These are phyloP conservation scores for Meira nashicola DNA, from an alignment of 1,284 basidiomycete species.

Conservation along the genomic window DNA sequence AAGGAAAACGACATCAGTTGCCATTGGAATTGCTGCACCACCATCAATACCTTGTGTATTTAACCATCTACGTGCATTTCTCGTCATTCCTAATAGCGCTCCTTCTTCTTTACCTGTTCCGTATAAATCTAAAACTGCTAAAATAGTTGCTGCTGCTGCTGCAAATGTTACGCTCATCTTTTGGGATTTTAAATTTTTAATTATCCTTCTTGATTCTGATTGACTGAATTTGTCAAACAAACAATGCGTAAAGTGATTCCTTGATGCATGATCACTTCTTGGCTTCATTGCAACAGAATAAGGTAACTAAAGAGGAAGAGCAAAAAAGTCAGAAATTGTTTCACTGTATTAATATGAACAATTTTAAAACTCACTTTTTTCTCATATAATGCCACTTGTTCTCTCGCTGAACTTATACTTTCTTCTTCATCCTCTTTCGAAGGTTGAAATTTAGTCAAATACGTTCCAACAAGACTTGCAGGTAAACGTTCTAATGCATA, in stretches of 20 bases:
- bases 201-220: background rate
- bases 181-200: background rate
- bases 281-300: background rate
- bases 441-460: background rate
- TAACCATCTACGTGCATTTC: slow-evolving; percentile 25
- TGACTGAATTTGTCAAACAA: background rate
- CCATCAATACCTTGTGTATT: slow-evolving; percentile 2
- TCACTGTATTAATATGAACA: no score
- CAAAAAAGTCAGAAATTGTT: no score
- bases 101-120: slow-evolving; percentile 17
- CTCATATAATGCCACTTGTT: background rate
- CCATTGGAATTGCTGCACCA: slow-evolving; percentile 16
- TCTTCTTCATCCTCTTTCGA: background rate
- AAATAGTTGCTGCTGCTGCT: background rate
- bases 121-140: slow-evolving; percentile 8
- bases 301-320: background rate
- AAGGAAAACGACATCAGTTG: slow-evolving; percentile 25
- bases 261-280: background rate
- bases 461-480: background rate
- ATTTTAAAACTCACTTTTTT: background rate
- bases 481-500: background rate
- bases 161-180: background rate
- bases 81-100: slow-evolving; percentile 27
- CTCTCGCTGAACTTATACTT: background rate
- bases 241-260: background rate